Conservation (phyloP, 2,329 filamentous ascomycete species). For the Penicillium sp. region DNA sequence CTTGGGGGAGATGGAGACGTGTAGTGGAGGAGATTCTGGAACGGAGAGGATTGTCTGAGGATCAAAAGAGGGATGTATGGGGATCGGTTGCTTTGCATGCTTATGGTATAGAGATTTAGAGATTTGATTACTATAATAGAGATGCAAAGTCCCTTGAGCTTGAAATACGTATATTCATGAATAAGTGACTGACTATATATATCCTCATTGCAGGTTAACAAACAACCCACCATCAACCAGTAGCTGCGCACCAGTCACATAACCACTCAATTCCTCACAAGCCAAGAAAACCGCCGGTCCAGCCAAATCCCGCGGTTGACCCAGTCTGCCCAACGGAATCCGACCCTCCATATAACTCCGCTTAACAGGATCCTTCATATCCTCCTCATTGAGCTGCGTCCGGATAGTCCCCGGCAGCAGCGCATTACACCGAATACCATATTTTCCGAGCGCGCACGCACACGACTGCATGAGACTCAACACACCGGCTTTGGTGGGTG, state of each 20-base stretch:
- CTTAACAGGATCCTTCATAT: conserved; percentile 72
- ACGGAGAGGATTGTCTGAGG: conserved; percentile 51
- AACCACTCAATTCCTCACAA: conserved; percentile 72
- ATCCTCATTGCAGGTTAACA: conserved; percentile 73
- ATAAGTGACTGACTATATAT: not conserved
- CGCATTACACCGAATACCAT: conserved; percentile 79
- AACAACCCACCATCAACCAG: conserved; percentile 86
- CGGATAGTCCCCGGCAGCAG: conserved; percentile 78
- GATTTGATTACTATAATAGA: not conserved
- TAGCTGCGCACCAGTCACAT: conserved; percentile 78
- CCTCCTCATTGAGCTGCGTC: conserved; percentile 81
- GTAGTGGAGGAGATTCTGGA: conserved; percentile 66
- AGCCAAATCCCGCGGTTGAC: conserved; percentile 69
- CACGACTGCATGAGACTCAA: conserved; percentile 78
- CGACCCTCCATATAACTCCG: conserved; percentile 73
- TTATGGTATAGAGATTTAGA: conserved; percentile 50
- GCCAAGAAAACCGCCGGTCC: conserved; percentile 84
- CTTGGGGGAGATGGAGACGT: conserved; percentile 73
- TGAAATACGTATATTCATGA: not conserved
- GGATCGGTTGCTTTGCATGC: conserved; percentile 68
- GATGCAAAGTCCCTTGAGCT: not conserved
- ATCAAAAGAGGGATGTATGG: conserved; percentile 68
- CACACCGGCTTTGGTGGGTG: conserved; percentile 82
- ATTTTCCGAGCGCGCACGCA: conserved; percentile 72
- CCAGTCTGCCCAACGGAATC: conserved; percentile 75